Percentiles rank a stretch among this genome's conserved stretches.
Evolutionary conservation across 2,329 filamentous ascomycete genomes (phyloP).

Genomic region (Fonsecaea monophora): DNA sequence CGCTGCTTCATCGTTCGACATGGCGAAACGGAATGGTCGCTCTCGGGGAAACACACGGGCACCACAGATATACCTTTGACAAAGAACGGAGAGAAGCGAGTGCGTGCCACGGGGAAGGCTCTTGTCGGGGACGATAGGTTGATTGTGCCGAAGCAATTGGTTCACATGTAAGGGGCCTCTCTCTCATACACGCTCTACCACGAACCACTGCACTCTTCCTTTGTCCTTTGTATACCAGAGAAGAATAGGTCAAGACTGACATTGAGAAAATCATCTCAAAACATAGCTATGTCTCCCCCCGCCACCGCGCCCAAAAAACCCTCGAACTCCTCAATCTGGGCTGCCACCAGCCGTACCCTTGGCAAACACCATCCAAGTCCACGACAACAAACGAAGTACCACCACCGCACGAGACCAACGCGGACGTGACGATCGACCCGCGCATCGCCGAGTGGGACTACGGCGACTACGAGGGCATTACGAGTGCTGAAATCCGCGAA

Average conservation of each 20-base stretch:
- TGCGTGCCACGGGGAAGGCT: slow-evolving; percentile 78
- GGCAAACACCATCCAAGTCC: slow-evolving; percentile 58
- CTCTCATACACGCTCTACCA: too few relatives aligned
- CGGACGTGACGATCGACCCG: slow-evolving; percentile 70
- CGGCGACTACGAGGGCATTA: slow-evolving; percentile 83
- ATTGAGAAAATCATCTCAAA: slow-evolving; percentile 13
- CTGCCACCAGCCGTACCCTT: slow-evolving; percentile 72
- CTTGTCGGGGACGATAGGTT: slow-evolving; percentile 83
- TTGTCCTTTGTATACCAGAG: too few relatives aligned
- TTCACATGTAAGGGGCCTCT: slow-evolving; percentile 69
- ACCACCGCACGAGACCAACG: slow-evolving; percentile 58
- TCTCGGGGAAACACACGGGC: slow-evolving; percentile 84
- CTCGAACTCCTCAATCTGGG: slow-evolving; percentile 84
- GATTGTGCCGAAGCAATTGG: slow-evolving; percentile 81
- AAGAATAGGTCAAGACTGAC: neutral
- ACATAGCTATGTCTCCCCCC: slow-evolving; percentile 79
- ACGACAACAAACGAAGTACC: slow-evolving; percentile 33
- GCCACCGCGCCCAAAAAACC: slow-evolving; percentile 83
- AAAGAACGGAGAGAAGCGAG: slow-evolving; percentile 76
- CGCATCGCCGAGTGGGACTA: slow-evolving; percentile 88
- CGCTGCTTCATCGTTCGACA: slow-evolving; percentile 85
- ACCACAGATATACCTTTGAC: slow-evolving; percentile 87
- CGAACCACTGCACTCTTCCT: too few relatives aligned
- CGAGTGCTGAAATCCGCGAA: slow-evolving; percentile 70
- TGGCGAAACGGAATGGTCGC: slow-evolving; percentile 94